Percentiles rank a stretch among this genome's conserved stretches.
These are phyloP conservation scores for Pyrenochaeta sp. DNA, from an alignment of 2,329 filamentous ascomycete genomes.

Conservation along the genomic window DNA sequence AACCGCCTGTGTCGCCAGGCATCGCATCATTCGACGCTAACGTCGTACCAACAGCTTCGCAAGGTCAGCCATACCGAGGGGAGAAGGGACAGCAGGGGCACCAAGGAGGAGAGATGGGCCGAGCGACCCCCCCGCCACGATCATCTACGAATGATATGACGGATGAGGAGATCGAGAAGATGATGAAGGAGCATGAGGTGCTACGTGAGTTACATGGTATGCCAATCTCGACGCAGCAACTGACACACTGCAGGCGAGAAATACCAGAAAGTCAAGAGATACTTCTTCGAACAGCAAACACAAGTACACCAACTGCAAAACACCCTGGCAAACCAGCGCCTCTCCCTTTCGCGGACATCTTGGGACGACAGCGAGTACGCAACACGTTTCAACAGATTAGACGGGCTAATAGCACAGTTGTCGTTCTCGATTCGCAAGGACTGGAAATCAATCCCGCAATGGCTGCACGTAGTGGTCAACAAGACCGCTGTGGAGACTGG, in stretches of 20 bases:
- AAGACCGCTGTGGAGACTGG: constrained; percentile 84
- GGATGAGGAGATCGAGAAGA: constrained; percentile 57
- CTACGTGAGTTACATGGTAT: constrained; percentile 51
- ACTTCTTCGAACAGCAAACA: constrained; percentile 91
- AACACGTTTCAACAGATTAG: constrained; percentile 86
- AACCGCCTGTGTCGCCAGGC: constrained; percentile 48
- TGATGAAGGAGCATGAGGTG: constrained; percentile 61
- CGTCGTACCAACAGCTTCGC: constrained; percentile 55
- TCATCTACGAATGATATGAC: constrained; percentile 53
- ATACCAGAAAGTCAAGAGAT: constrained; percentile 97
- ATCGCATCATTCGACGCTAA: constrained; percentile 56
- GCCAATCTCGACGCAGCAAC: background rate
- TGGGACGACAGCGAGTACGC: constrained; percentile 95
- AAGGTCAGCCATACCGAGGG: constrained; percentile 55
- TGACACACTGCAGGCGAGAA: constrained; percentile 73
- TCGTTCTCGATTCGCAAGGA: constrained; percentile 96
- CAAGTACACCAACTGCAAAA: constrained; percentile 97
- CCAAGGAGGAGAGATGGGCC: constrained; percentile 46
- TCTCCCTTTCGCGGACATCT: constrained; percentile 92
- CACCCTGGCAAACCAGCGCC: constrained; percentile 93
- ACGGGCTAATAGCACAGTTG: constrained; percentile 92
- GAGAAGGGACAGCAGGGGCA: constrained; percentile 41
- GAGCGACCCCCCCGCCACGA: constrained; percentile 57
- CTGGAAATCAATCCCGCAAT: constrained; percentile 82
- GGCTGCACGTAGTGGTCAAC: constrained; percentile 83